Percentiles rank a stretch among this genome's conserved stretches.
phyloP scores from a whole-genome alignment of 2,329 filamentous ascomycete species.

The Pleoardoris graminearum region DNA sequence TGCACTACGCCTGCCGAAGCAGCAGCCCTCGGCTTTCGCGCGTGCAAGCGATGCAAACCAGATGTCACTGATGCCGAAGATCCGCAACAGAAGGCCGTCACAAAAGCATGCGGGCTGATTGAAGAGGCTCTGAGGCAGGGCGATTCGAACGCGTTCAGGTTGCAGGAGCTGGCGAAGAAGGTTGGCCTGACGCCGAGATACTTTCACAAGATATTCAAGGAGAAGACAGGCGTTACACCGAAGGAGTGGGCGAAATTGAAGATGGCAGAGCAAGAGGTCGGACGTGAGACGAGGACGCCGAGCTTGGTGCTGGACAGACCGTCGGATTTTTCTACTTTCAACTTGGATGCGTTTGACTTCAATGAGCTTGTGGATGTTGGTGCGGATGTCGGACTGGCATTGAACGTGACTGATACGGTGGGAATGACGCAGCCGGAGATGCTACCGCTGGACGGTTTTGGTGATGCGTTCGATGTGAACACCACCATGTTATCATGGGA shows the following conservation, averaged over 20 bases:
- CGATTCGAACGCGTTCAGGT: constrained; percentile 31
- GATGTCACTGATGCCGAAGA: constrained; percentile 38
- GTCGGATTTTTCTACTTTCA: constrained; percentile 9
- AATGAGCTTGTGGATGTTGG: constrained; percentile 32
- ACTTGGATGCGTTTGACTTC: constrained; percentile 31
- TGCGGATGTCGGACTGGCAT: constrained; percentile 13
- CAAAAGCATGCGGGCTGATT: constrained; percentile 41
- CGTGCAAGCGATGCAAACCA: constrained; percentile 63
- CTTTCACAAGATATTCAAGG: constrained; percentile 63
- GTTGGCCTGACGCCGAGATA: constrained; percentile 61
- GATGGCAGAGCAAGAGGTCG: constrained; percentile 12
- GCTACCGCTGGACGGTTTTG: constrained; percentile 14
- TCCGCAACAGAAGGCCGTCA: constrained; percentile 51
- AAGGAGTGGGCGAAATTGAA: constrained; percentile 46
- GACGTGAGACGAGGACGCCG: constrained; percentile 9
- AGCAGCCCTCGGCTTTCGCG: constrained; percentile 54
- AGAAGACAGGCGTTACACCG: constrained; percentile 57
- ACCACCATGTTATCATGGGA: constrained; percentile 18
- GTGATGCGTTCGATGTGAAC: constrained; percentile 21
- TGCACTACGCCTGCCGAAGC: constrained; percentile 54
- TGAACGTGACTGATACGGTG: constrained; percentile 12
- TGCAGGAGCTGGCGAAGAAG: constrained; percentile 55
- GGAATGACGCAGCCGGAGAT: constrained; percentile 11
- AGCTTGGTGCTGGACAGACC: constrained; percentile 2
- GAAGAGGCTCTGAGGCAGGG: constrained; percentile 26